Evolutionary conservation across 164 flowering plant genomes (phyloP).

Genomic region (Chimonanthus salicifolius): DNA sequence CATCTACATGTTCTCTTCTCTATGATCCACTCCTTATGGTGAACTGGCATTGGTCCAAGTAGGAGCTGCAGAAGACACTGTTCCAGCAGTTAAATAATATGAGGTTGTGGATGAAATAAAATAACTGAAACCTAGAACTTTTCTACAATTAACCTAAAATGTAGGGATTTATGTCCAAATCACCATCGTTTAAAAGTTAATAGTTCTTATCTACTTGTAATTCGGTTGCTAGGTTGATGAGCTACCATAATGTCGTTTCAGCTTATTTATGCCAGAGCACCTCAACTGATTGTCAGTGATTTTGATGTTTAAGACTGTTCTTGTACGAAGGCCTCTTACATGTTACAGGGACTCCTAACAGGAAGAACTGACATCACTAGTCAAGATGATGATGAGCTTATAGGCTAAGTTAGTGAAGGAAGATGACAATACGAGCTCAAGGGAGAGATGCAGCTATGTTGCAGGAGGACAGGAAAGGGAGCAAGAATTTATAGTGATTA

Average conservation of each 20-base stretch:
- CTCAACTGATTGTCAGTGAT: not conserved
- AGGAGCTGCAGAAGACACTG: too few species aligned
- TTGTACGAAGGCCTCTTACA: not conserved
- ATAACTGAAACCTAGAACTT: too few species aligned
- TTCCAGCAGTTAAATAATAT: too few species aligned
- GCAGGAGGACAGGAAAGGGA: slow-evolving; percentile 67
- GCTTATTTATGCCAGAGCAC: not conserved
- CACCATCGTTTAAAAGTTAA: too few species aligned
- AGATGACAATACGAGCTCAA: too few species aligned
- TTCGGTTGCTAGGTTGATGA: not conserved
- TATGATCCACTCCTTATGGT: too few species aligned
- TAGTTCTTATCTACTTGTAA: not conserved
- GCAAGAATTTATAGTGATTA: slow-evolving; percentile 15
- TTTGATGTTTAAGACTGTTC: not conserved
- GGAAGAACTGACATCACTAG: not conserved
- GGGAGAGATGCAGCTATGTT: not conserved
- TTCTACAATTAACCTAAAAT: too few species aligned
- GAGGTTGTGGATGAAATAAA: too few species aligned
- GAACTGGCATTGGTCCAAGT: too few species aligned
- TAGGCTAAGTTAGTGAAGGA: too few species aligned
- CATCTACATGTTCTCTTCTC: too few species aligned
- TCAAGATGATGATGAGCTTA: not conserved
- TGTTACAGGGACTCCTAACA: not conserved
- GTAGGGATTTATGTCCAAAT: too few species aligned
- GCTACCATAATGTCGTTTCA: not conserved